Evolutionary conservation across 768 basidiomycete genomes (phyloP).

Genomic region (Suillus occidentalis): DNA sequence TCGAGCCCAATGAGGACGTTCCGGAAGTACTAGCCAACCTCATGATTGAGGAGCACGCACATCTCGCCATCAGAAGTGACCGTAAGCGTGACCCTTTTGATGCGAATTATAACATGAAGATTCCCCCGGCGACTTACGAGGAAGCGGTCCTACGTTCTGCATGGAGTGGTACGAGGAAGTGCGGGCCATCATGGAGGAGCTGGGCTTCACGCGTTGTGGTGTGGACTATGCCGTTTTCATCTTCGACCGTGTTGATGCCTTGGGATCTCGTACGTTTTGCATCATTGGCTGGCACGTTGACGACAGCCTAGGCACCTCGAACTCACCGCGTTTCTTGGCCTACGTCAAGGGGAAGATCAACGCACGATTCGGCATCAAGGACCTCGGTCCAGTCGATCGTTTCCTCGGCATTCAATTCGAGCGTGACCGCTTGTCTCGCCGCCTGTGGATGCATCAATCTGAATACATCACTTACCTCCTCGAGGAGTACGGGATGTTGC

Average conservation of each 20-base stretch:
- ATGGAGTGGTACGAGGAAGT: conserved; percentile 1
- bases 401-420: background rate
- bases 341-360: background rate
- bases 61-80: background rate
- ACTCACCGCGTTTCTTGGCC: background rate
- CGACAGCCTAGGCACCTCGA: background rate
- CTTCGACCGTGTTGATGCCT: background rate
- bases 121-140: background rate
- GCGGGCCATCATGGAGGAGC: background rate
- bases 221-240: background rate
- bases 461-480: background rate
- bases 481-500: conserved; percentile 37
- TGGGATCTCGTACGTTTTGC: background rate
- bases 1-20: too few relatives aligned
- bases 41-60: background rate
- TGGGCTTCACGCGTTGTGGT: background rate
- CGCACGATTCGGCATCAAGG: background rate
- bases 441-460: background rate
- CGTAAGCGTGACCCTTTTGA: background rate
- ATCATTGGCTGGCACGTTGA: background rate
- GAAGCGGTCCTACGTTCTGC: rapidly evolving
- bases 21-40: too few relatives aligned
- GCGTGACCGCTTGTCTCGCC: background rate
- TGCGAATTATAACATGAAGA: background rate
- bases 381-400: background rate